These are phyloP conservation scores for Auricularia auricula-judae DNA, from an alignment of 768 basidiomycete species.

Conservation along the genomic window DNA sequence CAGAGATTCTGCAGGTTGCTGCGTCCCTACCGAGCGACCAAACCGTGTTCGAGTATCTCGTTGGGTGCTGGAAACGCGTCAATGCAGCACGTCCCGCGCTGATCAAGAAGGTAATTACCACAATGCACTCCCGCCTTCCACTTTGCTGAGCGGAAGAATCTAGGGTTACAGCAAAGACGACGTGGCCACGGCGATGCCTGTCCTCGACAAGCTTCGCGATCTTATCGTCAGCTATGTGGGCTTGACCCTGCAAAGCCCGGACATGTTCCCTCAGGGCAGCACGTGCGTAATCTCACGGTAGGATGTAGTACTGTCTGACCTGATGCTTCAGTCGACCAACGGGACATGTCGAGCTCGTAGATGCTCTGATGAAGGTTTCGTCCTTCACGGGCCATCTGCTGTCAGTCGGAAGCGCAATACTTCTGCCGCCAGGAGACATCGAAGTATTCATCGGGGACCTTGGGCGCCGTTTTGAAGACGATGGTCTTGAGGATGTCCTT, in stretches of 20 bases:
- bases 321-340: constrained; percentile 41
- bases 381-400: constrained; percentile 56
- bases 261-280: constrained; percentile 86
- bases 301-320: background rate
- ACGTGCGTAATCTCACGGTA: constrained; percentile 35
- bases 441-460: constrained; percentile 79
- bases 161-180: constrained; percentile 55
- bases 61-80: constrained; percentile 86
- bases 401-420: constrained; percentile 34
- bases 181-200: constrained; percentile 43
- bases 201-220: constrained; percentile 70
- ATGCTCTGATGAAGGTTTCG: constrained; percentile 65
- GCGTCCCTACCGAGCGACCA: constrained; percentile 68
- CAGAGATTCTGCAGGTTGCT: constrained; percentile 62
- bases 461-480: constrained; percentile 66
- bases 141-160: no score
- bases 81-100: constrained; percentile 43
- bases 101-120: constrained; percentile 45
- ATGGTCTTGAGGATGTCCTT: constrained; percentile 71
- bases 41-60: constrained; percentile 82
- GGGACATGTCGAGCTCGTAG: constrained; percentile 74
- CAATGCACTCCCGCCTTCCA: no score
- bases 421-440: constrained; percentile 52
- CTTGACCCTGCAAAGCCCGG: constrained; percentile 79
- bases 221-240: constrained; percentile 84